A percentile compares a stretch with the other conserved stretches of the same genome.
Evolutionary conservation across 768 basidiomycete genomes (phyloP).

Genomic region (Saitozyma sp.): DNA sequence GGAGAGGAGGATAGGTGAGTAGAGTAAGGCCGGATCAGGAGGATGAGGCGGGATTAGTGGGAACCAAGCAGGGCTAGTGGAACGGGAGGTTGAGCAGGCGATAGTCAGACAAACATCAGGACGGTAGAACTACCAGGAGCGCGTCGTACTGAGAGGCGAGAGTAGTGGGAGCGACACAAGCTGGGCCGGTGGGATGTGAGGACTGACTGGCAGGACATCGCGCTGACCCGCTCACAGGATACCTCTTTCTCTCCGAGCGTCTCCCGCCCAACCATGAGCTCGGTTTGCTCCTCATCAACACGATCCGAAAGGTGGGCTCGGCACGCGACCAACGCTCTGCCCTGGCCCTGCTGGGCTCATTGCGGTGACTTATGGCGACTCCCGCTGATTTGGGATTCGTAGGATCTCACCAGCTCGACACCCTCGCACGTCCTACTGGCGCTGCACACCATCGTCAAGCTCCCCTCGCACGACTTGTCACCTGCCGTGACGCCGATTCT

Average conservation of each 20-base stretch:
- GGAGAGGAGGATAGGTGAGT: conserved; percentile 41
- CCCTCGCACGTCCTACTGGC: conserved; percentile 28
- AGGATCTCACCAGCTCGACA: conserved; percentile 33
- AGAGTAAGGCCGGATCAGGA: neutral
- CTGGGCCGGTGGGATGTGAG: no score
- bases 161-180: no score
- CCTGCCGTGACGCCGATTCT: conserved; percentile 40
- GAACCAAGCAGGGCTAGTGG: no score
- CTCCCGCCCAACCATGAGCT: conserved; percentile 37
- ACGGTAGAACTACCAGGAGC: no score
- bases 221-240: conserved; percentile 19
- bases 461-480: conserved; percentile 28
- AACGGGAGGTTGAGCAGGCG: no score
- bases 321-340: no score
- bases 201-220: no score
- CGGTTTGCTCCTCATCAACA: conserved; percentile 41
- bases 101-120: no score
- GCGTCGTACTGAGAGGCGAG: no score
- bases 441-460: conserved; percentile 27
- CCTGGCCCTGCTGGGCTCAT: neutral
- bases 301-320: conserved; percentile 39
- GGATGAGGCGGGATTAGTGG: neutral
- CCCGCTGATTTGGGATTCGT: neutral
- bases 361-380: neutral
- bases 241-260: conserved; percentile 37